phyloP scores from a whole-genome alignment of 139 green algal species.

The Deuterostichococcus epilithicus region DNA sequence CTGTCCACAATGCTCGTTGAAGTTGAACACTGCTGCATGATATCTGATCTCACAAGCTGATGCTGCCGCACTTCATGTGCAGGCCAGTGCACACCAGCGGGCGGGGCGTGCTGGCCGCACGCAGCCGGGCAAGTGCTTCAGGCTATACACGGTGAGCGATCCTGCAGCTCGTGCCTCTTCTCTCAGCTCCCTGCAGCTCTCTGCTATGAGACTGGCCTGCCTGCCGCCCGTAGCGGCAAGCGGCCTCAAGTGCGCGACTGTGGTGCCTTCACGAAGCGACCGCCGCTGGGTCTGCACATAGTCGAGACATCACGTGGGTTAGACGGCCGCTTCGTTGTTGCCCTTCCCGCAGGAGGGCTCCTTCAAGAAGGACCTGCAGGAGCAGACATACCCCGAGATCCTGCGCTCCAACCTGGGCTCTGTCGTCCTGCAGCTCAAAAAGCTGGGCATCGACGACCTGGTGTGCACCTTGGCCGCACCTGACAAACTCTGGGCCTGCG shows the following conservation, averaged over 20 bases:
- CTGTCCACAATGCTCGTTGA: background rate
- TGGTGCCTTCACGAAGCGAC: no score
- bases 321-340: no score
- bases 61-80: conserved; percentile 6
- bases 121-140: conserved; percentile 97
- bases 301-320: no score
- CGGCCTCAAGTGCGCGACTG: no score
- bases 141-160: conserved; percentile 87
- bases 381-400: conserved; percentile 99
- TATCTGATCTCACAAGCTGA: background rate
- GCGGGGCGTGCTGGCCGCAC: conserved; percentile 93
- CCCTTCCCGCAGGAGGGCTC: conserved; percentile 50
- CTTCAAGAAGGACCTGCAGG: conserved; percentile 97
- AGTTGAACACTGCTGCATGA: background rate
- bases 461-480: no score
- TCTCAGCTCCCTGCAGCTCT: background rate
- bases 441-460: conserved; percentile 98
- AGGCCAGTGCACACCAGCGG: conserved; percentile 92
- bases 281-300: no score
- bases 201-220: background rate
- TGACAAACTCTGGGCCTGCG: no score
- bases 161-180: no score
- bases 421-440: conserved; percentile 98
- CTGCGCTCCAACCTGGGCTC: conserved; percentile 94
- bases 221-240: no score